Percentiles rank a stretch among this genome's conserved stretches.
Evolutionary conservation across 169 alveolate species (phyloP).

Genomic region (Cryptosporidium viatorum): DNA sequence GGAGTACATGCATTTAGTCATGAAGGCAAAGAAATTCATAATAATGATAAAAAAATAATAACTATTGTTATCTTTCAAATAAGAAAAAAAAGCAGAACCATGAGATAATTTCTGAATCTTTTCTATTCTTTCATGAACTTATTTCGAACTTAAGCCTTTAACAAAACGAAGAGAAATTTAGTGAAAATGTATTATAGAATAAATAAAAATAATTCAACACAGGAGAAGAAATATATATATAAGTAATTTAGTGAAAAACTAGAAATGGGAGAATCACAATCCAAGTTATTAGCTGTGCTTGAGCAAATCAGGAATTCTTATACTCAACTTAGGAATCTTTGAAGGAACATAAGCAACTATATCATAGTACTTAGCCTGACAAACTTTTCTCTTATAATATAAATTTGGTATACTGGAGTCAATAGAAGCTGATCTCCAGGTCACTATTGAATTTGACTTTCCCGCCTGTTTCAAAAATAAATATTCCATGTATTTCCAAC

Average conservation of each 20-base stretch:
- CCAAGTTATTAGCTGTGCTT: not conserved
- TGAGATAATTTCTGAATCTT: too few species aligned
- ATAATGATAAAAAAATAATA: not conserved
- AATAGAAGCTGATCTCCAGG: constrained; percentile 43
- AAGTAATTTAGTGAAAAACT: not conserved
- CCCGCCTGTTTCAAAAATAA: not conserved
- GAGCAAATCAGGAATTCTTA: constrained; percentile 34
- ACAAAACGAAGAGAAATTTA: not conserved
- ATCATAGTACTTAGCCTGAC: not conserved
- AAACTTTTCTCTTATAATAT: not conserved
- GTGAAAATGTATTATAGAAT: not conserved
- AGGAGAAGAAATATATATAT: not conserved
- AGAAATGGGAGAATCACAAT: not conserved
- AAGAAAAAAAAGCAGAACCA: too few species aligned
- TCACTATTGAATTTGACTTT: not conserved
- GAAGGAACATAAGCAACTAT: constrained; percentile 41
- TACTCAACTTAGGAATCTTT: constrained; percentile 21
- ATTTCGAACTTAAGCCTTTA: not conserved
- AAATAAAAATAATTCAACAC: not conserved
- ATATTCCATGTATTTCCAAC: constrained; percentile 47
- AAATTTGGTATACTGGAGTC: constrained; percentile 38
- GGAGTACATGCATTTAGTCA: constrained; percentile 14
- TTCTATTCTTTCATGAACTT: not conserved
- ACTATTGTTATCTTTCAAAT: too few species aligned
- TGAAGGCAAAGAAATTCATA: not conserved